Base-by-base conservation (phyloP, 2,329 filamentous ascomycete species). In the Westerdykella sp. region DNA sequence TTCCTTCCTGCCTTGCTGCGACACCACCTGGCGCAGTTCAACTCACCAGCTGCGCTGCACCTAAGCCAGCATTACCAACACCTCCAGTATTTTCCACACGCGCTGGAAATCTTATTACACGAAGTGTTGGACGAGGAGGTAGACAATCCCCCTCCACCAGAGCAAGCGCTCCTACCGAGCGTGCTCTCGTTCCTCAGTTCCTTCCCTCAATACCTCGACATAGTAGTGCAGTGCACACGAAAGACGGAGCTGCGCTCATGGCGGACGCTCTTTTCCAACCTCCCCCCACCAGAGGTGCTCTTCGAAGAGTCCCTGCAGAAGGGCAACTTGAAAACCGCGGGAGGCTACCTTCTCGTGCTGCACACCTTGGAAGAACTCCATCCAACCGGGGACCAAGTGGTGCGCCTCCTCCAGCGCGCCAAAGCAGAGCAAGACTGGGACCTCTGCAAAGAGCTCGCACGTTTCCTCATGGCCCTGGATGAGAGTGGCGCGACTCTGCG, bases 241-340 rank as follows among this genome's bases (percentile, higher is more conserved):
- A 98, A 98, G 69, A 98, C 93, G 0, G 93, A 98, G 62, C 82
- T 95, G 6, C 82, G 91, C 32, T 95, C 88, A 43, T 98, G 93
- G 93, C 83, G 85, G 46, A 96, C 93, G 1, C 75, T 98, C 1
- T 98, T 98, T 65, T 81, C 83, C 4, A 89, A 96, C 57, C 75
- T 98, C 1, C 93, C 93, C 1, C 87, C 91, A 1, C 87, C 91
- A 4, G 84, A 89, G 57, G 86, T 93, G 54, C 77, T 98, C 0
- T 98, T 98, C 56, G 91, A 98, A 65, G 87, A 95, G 65, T 91
- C 89, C 4, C 72, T 98, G 9, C 81, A 85, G 51, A 80, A 87
- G 43, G 89, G 87, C 3, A 87, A 84, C 4, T 73, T 98, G 39
- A 97, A 97, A 68, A 98, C 93, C 5, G 94, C 93, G 2, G 91